These are phyloP conservation scores for Rhododendron henanense DNA, from an alignment of 148 eudicot genomes.

Conservation along the genomic window DNA sequence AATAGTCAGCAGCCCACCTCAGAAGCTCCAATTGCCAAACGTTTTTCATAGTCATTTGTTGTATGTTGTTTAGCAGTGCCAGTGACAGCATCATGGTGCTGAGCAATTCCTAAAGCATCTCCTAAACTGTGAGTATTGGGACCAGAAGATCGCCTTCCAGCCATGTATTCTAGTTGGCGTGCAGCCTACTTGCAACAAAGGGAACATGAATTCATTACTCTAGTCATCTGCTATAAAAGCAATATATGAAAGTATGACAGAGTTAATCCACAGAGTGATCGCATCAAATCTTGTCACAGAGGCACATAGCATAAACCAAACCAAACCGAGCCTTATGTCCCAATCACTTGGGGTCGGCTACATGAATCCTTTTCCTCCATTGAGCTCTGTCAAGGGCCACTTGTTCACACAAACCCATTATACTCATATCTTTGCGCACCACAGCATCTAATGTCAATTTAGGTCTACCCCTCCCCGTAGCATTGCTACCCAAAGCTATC, in stretches of 20 bases:
- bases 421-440: too few species aligned
- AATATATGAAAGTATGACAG: not conserved
- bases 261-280: not conserved
- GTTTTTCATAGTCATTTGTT: constrained; percentile 69
- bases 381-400: too few species aligned
- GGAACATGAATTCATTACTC: not conserved
- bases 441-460: too few species aligned
- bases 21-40: constrained; percentile 69
- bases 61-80: constrained; percentile 86
- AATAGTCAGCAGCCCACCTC: constrained; percentile 41
- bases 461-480: too few species aligned
- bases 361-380: too few species aligned
- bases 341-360: too few species aligned
- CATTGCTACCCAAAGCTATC: too few species aligned
- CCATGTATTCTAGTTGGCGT: constrained; percentile 73
- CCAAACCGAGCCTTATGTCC: too few species aligned
- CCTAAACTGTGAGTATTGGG: constrained; percentile 65
- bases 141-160: constrained; percentile 48
- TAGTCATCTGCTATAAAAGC: not conserved
- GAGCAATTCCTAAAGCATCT: constrained; percentile 80
- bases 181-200: constrained; percentile 51
- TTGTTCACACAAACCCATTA: too few species aligned
- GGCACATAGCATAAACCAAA: too few species aligned
- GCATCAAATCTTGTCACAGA: not conserved
- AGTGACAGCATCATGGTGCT: constrained; percentile 82